Conservation (phyloP, 371 early-diverging fungal species). For the Lichtheimia corymbifera region DNA sequence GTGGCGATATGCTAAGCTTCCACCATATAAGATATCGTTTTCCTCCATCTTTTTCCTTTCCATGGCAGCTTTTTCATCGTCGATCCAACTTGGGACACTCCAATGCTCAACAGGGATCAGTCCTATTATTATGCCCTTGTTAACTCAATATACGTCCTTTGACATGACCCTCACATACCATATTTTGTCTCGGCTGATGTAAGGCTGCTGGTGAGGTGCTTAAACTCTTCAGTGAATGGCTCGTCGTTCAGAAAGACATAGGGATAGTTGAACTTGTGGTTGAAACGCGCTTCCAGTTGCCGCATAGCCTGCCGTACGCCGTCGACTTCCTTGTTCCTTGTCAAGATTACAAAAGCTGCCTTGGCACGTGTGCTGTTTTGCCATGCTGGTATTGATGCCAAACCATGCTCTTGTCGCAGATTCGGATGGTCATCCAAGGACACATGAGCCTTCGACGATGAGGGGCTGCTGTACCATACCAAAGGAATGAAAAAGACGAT, state of each 20-base stretch:
- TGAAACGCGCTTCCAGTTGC: conserved; percentile 83
- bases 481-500: neutral
- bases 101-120: conserved; percentile 75
- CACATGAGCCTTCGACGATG: too few relatives aligned
- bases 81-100: conserved; percentile 83
- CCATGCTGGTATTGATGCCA: conserved; percentile 27
- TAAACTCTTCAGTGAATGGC: conserved; percentile 81
- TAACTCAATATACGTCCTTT: neutral
- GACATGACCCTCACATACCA: conserved; percentile 21
- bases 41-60: conserved; percentile 61
- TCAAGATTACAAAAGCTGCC: conserved; percentile 68
- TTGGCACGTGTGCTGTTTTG: conserved; percentile 49
- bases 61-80: conserved; percentile 63
- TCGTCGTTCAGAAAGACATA: conserved; percentile 86
- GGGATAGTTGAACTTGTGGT: conserved; percentile 80
- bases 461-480: neutral
- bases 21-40: conserved; percentile 82
- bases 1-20: conserved; percentile 81
- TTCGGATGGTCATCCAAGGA: too few relatives aligned
- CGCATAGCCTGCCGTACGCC: conserved; percentile 67
- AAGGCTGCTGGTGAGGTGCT: conserved; percentile 45
- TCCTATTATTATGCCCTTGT: conserved; percentile 31
- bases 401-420: too few relatives aligned
- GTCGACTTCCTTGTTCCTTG: conserved; percentile 76
- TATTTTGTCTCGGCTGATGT: conserved; percentile 55